Evolutionary conservation across 805 yeast species (phyloP).

Genomic region (Metschnikowia dekortorum): DNA sequence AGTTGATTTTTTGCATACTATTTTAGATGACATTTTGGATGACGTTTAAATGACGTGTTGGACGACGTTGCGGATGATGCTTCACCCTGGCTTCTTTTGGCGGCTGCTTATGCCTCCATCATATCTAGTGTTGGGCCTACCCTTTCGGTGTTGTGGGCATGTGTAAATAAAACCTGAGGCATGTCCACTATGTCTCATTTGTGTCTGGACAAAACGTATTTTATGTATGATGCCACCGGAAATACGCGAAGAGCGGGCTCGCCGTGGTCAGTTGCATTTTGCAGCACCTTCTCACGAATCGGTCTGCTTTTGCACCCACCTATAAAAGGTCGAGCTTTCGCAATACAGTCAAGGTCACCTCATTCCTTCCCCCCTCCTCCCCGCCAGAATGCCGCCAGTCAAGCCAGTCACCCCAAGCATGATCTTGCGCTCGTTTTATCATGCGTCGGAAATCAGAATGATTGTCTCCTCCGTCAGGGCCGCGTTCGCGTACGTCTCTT

Average conservation of each 20-base stretch:
- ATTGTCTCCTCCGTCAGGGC: neutral
- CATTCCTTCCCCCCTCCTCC: neutral
- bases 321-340: slow-evolving; percentile 1
- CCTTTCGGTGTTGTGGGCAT: no score
- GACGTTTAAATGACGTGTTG: no score
- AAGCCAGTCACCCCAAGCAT: slow-evolving; percentile 13
- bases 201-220: neutral
- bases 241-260: neutral
- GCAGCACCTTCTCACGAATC: neutral
- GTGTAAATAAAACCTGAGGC: no score
- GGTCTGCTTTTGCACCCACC: slow-evolving; percentile 5
- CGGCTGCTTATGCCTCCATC: no score
- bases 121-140: no score
- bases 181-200: no score
- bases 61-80: no score
- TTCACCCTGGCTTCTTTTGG: no score
- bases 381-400: slow-evolving; percentile 9
- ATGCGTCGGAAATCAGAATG: slow-evolving; percentile 11
- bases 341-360: neutral
- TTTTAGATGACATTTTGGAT: no score
- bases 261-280: neutral
- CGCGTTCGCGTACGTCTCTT: neutral
- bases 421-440: slow-evolving; percentile 8
- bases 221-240: neutral
- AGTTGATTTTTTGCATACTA: no score